Evolutionary conservation across 345 rosid species (phyloP).

Genomic region (Brassica cretica): DNA sequence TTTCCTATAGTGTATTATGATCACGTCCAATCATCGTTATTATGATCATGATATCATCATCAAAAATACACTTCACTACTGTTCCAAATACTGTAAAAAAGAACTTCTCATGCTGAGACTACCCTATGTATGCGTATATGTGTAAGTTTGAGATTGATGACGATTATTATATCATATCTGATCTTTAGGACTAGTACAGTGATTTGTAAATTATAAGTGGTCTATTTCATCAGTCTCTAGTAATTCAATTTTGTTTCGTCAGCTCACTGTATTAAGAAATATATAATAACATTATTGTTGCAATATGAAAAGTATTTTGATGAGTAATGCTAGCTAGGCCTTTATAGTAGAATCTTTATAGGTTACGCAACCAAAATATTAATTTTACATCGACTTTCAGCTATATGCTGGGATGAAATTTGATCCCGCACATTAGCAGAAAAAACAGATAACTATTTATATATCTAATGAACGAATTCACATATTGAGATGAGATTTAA

Average conservation of each 20-base stretch:
- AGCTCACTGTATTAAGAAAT: neutral
- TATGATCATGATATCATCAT: neutral
- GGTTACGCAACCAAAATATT: neutral
- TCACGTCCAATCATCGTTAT: constrained; percentile 1
- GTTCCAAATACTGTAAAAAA: neutral
- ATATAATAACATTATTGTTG: neutral
- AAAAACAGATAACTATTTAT: neutral
- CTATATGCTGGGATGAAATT: neutral
- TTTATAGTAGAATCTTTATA: neutral
- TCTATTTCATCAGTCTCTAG: neutral
- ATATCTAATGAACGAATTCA: neutral
- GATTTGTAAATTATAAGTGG: constrained; percentile 1
- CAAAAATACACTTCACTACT: constrained; percentile 1
- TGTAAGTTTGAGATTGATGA: neutral
- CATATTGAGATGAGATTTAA: constrained; percentile 8
- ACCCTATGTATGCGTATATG: neutral
- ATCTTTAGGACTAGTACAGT: neutral
- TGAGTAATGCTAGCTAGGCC: constrained; percentile 4
- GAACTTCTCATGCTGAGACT: neutral
- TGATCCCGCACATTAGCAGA: neutral
- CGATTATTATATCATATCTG: constrained; percentile 4
- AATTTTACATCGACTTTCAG: constrained; percentile 8
- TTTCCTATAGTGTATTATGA: neutral
- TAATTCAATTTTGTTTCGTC: neutral
- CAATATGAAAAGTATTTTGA: neutral